These are phyloP conservation scores for Sporothrix dimorphospora DNA, from an alignment of 2,329 filamentous ascomycete species.

Conservation along the genomic window DNA sequence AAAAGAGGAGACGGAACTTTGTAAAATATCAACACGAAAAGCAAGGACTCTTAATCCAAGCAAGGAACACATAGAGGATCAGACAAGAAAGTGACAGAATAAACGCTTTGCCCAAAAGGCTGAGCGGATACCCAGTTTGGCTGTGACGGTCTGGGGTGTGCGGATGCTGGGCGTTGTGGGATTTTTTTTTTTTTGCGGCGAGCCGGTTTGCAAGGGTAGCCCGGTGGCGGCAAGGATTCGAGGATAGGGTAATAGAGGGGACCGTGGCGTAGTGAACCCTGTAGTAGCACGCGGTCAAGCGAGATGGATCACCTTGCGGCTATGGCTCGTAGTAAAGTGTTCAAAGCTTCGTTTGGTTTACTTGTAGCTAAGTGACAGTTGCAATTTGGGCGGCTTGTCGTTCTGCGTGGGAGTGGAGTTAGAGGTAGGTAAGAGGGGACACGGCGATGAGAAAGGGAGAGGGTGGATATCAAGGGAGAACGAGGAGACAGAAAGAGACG, in stretches of 20 bases:
- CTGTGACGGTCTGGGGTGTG: conserved; percentile 25
- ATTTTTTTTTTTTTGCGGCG: neutral
- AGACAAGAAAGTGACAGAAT: neutral
- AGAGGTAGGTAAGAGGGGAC: neutral
- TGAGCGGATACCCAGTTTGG: conserved; percentile 26
- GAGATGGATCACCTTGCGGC: conserved; percentile 20
- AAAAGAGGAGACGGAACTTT: conserved; percentile 15
- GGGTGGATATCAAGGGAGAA: conserved; percentile 13
- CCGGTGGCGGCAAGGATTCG: neutral
- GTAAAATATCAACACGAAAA: neutral
- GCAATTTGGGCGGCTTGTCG: neutral
- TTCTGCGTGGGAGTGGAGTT: conserved; percentile 18
- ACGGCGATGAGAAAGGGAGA: neutral
- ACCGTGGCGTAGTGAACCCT: conserved; percentile 23
- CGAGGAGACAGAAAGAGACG: neutral
- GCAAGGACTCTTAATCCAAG: neutral
- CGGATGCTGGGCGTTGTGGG: neutral
- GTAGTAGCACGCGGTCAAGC: conserved; percentile 28
- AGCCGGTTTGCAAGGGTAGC: neutral
- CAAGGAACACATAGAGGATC: conserved; percentile 4
- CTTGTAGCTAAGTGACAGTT: neutral
- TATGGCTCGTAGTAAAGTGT: neutral
- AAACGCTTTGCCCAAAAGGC: conserved; percentile 22
- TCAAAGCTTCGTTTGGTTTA: neutral
- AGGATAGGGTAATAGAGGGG: neutral